These are phyloP conservation scores for Nitzschia putrida DNA, from an alignment of 108 stramenopile genomes.

Conservation along the genomic window DNA sequence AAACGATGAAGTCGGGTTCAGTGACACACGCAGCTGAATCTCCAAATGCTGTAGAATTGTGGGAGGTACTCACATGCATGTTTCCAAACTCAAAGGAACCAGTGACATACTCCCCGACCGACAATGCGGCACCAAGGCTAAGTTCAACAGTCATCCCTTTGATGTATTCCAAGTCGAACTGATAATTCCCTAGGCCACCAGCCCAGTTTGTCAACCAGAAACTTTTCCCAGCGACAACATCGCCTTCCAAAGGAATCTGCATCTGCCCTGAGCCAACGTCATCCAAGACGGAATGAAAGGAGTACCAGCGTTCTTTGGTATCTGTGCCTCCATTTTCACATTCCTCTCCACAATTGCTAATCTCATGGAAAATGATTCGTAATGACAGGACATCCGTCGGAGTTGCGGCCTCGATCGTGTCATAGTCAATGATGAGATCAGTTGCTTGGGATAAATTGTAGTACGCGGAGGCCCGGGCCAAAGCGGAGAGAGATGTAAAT, in stretches of 20 bases:
- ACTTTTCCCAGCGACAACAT: conserved; percentile 4
- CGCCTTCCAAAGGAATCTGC: conserved; percentile 14
- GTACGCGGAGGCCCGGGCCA: conserved; percentile 10
- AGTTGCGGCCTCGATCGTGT: conserved; percentile 3
- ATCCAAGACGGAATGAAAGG: conserved; percentile 35
- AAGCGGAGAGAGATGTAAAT: conserved; percentile 4
- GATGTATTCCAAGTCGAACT: conserved; percentile 18
- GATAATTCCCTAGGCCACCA: conserved; percentile 29
- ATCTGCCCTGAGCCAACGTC: neutral
- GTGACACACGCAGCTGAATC: neutral
- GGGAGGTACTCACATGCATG: neutral
- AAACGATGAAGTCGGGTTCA: neutral
- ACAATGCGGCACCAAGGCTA: conserved; percentile 8
- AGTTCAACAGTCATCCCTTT: conserved; percentile 32
- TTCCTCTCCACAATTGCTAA: conserved; percentile 12
- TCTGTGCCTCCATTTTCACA: neutral
- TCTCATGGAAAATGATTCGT: conserved; percentile 30
- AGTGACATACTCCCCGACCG: neutral
- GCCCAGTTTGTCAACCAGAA: conserved; percentile 35
- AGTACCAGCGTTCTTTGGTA: conserved; percentile 29
- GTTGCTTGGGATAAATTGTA: conserved; percentile 32
- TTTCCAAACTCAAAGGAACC: conserved; percentile 7
- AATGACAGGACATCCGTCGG: conserved; percentile 5
- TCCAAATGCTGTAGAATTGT: neutral
- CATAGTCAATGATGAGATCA: conserved; percentile 11